Evolutionary conservation across 1,284 basidiomycete genomes (phyloP), one percentile per base, ranked within the genome.

Genomic region (Ustilago nuda): DNA sequence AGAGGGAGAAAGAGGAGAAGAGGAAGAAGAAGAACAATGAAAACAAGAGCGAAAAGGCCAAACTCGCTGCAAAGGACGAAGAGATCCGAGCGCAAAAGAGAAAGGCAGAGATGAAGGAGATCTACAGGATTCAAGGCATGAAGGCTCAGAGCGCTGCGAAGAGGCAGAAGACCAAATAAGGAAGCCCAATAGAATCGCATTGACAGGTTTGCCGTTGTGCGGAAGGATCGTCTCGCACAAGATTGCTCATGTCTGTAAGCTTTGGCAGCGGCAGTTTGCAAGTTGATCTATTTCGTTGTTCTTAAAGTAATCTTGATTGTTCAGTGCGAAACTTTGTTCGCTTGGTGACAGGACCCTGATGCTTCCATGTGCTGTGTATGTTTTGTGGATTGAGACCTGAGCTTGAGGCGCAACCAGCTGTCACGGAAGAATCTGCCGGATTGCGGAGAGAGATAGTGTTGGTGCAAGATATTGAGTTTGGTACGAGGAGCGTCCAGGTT

Each of bases 1-100:
- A 94, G 65, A 95, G 95, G 87, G 95, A 95, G 81, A 93, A 96
- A 87, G 87, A 94, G 81, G 91, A 90, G 82, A 93, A 92, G 86
- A 95, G 95, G 88, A 65, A 45, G 46, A 51, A 59, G 15, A 82
- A 81, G 72, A 67, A 78, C 45, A 51, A 59, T 12, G 77, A 79
- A 39, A 62, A 75, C 41, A 52, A 57, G 27, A 68, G 54, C 0
- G 73, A 73, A n/a, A 69, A 67, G 53, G 11, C 19, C 30, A 81
- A 83, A 61, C 15, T 72, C 35, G 54, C 62, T 8, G 23, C 23
- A 11, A 82, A 82, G 66, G 71, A 75, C 27, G 78, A 76, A 13
- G 70, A 62, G 32, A 55, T 61, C 13, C 33, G 67, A 9, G 78
- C 72, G 5, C 61, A 76, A 43, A 85, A 84, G 75, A 63, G 81